These are phyloP conservation scores for Phytophthora pseudosyringae DNA, from an alignment of 352 stramenopile species.

Conservation along the genomic window DNA sequence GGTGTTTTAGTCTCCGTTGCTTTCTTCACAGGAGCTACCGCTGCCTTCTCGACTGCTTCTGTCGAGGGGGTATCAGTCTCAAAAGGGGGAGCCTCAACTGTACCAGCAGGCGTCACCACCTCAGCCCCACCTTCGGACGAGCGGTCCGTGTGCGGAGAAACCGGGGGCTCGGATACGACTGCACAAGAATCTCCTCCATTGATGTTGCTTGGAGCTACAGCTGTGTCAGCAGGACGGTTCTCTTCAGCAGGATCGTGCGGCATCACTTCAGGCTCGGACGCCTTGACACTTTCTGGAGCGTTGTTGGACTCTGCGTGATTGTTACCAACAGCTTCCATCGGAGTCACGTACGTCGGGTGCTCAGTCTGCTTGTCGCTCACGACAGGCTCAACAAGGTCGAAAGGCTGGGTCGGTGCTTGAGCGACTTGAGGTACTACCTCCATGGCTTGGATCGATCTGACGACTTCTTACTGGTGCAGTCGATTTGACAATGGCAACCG, in stretches of 20 bases:
- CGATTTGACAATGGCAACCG: slow-evolving; percentile 20
- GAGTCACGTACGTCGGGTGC: slow-evolving; percentile 3
- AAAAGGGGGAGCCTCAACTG: slow-evolving; percentile 17
- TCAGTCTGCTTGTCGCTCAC: slow-evolving; percentile 11
- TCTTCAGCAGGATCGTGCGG: slow-evolving; percentile 9
- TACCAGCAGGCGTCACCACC: slow-evolving; percentile 34
- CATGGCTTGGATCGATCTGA: slow-evolving; percentile 9
- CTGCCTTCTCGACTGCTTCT: slow-evolving; percentile 9
- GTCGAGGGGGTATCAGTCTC: slow-evolving; percentile 3
- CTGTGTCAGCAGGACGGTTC: slow-evolving; percentile 7
- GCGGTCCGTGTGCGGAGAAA: slow-evolving; percentile 1
- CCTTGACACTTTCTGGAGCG: slow-evolving; percentile 1
- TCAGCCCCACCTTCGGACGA: slow-evolving; percentile 9
- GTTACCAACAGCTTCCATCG: slow-evolving; percentile 1
- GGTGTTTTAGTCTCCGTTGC: slow-evolving; percentile 1
- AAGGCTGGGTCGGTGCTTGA: slow-evolving; percentile 7
- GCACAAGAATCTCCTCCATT: background rate
- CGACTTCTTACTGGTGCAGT: slow-evolving; percentile 8
- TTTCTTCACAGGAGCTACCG: background rate
- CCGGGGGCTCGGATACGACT: background rate
- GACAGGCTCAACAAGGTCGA: slow-evolving; percentile 17
- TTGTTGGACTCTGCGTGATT: slow-evolving; percentile 8
- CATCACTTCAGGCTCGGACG: slow-evolving; percentile 4
- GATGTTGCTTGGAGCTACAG: background rate
- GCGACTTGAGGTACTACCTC: slow-evolving; percentile 20